These are phyloP conservation scores for Cupressus sempervirens DNA, from an alignment of 75 land plant species.

Conservation along the genomic window DNA sequence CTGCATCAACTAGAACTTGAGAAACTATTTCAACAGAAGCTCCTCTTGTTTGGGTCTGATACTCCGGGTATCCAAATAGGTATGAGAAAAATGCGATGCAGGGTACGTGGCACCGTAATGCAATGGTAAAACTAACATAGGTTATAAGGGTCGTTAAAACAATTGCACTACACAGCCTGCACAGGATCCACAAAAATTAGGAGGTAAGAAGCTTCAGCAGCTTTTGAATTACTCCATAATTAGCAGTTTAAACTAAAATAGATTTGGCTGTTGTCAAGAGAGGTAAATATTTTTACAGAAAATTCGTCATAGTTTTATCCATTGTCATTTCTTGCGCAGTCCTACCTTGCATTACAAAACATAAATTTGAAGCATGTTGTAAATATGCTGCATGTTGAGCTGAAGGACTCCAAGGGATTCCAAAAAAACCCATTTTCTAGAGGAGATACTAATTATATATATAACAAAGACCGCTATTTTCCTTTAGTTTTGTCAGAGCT, in stretches of 20 bases:
- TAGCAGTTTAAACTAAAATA: background rate
- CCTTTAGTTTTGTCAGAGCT: too few species aligned
- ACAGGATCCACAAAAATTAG: background rate
- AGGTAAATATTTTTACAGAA: background rate
- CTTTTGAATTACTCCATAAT: background rate
- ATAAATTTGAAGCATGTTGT: too few species aligned
- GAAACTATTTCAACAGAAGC: constrained; percentile 66
- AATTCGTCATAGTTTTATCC: too few species aligned
- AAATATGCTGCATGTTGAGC: too few species aligned
- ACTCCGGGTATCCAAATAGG: constrained; percentile 57
- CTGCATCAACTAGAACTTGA: too few species aligned
- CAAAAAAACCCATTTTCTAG: too few species aligned
- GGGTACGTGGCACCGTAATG: constrained; percentile 92
- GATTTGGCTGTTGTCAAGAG: background rate
- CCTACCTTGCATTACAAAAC: too few species aligned
- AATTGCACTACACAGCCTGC: constrained; percentile 86
- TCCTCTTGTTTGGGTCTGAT: constrained; percentile 63
- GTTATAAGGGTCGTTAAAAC: constrained; percentile 87
- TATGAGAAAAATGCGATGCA: constrained; percentile 60
- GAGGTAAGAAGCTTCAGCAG: background rate
- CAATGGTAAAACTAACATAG: constrained; percentile 91
- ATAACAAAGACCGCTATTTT: too few species aligned
- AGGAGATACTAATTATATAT: too few species aligned
- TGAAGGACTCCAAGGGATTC: too few species aligned
- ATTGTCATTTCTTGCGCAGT: too few species aligned